Evolutionary conservation across 495 filamentous ascomycete genomes (phyloP), one percentile per base, ranked within the genome.

Genomic region (Cercophora scortea): DNA sequence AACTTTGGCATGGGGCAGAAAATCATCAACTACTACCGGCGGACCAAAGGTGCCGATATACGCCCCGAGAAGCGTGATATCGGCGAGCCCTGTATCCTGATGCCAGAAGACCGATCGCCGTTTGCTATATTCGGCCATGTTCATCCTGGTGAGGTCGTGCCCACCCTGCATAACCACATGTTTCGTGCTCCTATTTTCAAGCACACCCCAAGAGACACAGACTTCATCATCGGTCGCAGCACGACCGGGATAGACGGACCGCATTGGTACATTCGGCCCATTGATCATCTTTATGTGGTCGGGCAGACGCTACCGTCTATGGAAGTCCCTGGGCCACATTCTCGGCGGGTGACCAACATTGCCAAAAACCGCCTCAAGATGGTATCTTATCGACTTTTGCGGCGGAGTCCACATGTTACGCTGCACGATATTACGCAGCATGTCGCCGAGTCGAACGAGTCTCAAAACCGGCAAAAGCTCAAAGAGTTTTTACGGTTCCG

Each of bases 1-100:
- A 94, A 95, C 66, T 92, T 96, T 57, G 93, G 91, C 54, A 99
- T 99, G 93, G 92, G 89, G 47, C 92, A 83, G 64, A 85, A 88
- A 40, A 81, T 97, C 40, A 87, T 97, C 70, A 96, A 97, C 61
- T 97, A 96, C 70, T 96, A 96, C 63, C 86, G 93, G 13, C 85
- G 90, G 34, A 93, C 88, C 62, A 86, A 86, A 58, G 79, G 78
- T 32, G 88, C 91, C 25, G 86, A 90, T 8, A 75, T 79, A 49
- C 63, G 69, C 42, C 61, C 70, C 19, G 69, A 72, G 46, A 75
- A 75, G 53, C 66, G 66, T 43, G 72, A 75, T 13, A 79, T 97
- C 57, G 93, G 93, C 18, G 93, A 99, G 71, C 87, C 85, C 3
- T 79, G 78, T 41, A 82, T 95, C 10, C 80, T 99, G 33, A 77